Conservation (phyloP, 306 rosid species). For the Ammopiptanthus mongolicus region DNA sequence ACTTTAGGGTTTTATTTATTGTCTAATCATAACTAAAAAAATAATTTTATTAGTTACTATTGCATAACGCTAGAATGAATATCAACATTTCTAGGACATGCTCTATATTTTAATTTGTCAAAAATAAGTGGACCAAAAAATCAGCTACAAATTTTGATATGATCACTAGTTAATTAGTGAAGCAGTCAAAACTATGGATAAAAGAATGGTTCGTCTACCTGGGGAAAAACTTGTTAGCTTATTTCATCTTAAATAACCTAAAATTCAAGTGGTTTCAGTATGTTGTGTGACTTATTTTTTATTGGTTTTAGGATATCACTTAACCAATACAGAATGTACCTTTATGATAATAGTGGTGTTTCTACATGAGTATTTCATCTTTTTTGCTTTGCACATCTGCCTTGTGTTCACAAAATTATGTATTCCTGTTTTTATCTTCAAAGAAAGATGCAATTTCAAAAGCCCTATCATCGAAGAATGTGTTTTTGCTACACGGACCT, state of each 20-base stretch:
- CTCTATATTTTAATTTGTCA: background rate
- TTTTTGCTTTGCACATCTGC: constrained; percentile 17
- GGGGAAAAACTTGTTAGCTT: background rate
- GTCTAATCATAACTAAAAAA: background rate
- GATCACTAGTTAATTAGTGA: background rate
- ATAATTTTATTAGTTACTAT: background rate
- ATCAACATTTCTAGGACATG: background rate
- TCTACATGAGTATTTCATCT: constrained; percentile 1
- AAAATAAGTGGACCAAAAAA: background rate
- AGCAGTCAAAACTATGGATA: background rate
- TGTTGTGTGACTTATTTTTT: background rate
- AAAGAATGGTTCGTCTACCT: background rate
- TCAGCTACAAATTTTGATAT: background rate
- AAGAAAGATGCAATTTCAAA: constrained; percentile 87
- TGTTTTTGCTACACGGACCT: constrained; percentile 92
- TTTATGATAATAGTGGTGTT: background rate
- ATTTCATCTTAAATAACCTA: background rate
- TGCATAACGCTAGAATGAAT: background rate
- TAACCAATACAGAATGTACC: background rate
- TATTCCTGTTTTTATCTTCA: constrained; percentile 26
- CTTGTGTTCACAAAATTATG: constrained; percentile 15
- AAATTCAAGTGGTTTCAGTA: background rate
- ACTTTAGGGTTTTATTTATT: background rate
- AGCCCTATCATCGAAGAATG: constrained; percentile 81
- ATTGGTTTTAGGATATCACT: background rate